Base-by-base conservation (phyloP, 2,329 filamentous ascomycete species). In the Colletotrichum cordylinicola region DNA sequence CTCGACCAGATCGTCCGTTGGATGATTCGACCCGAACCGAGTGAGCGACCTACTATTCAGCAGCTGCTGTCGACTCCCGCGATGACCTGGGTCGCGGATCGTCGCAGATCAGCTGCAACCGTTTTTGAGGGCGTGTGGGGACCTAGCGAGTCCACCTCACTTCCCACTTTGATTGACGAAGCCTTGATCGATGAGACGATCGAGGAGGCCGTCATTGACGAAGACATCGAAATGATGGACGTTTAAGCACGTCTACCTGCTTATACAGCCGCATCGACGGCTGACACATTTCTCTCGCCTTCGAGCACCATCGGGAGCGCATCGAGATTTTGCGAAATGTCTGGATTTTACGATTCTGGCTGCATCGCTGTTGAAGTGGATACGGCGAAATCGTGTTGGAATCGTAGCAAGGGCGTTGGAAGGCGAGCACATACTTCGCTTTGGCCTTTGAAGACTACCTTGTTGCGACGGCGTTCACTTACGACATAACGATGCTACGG, bases 91-190 rank as follows among this genome's bases (percentile, higher is more conserved):
- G 94, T 98, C 37, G 91, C 93, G 70, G 87, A 88, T 67, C 93
- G 96, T 77, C 93, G 96, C 71, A 93, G 94, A 71, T 95, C 96
- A 13, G 95, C 96, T 60, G 97, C 97, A n/a, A 98, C 96, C 0
- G 93, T 99, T 69, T 99, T 94, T 80, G 97, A 99, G 86, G 97
- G 97, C 77, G 97, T 95, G 83, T 99, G 96, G 94, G 97, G 97
- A 6, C 96, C 96, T 37, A 93, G 87, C n/a, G 88, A 90, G 68
- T 84, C 88, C 66, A 82, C 87, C 37, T 79, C 84, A 7, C 83
- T 85, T 24, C 84, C 84, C 8, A 83, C 82, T 6, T 60, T 73
- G 62, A 78, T 78, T n/a, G 84, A 86, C 67, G 74, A 70, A 48
- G 24, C 74, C 24, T 62, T 75, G 15, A 61, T 80, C 21, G 83